phyloP scores from a whole-genome alignment of 2,329 filamentous ascomycete genomes.

The Arthrinium phaeospermum region DNA sequence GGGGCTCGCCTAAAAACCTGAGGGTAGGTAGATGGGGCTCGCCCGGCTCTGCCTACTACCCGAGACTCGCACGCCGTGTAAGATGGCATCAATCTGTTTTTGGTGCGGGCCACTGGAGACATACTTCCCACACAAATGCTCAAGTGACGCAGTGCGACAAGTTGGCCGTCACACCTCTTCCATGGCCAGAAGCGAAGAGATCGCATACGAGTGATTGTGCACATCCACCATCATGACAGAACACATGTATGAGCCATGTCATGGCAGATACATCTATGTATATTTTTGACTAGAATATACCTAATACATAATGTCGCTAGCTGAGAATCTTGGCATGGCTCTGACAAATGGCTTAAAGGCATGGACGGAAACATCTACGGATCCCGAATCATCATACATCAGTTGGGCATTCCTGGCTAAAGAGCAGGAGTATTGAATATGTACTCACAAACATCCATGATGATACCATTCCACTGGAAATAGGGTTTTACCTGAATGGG shows the following conservation, averaged over 20 bases:
- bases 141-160: not conserved
- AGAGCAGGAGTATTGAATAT: not conserved
- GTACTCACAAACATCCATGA: not conserved
- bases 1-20: not conserved
- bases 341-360: too few species aligned
- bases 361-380: not conserved
- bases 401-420: not conserved
- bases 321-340: too few species aligned
- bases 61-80: not conserved
- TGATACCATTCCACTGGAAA: not conserved
- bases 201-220: not conserved
- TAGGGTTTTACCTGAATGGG: slow-evolving; percentile 6
- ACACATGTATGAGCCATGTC: not conserved
- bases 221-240: not conserved
- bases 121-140: not conserved
- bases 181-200: not conserved
- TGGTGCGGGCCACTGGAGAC: not conserved
- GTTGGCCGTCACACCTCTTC: not conserved
- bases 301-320: too few species aligned
- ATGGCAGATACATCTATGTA: too few species aligned
- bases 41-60: not conserved
- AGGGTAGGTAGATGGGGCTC: not conserved
- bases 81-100: not conserved
- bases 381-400: not conserved
- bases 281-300: too few species aligned